Evolutionary conservation across 768 basidiomycete genomes (phyloP).

Genomic region (Naematelia aurantialba): DNA sequence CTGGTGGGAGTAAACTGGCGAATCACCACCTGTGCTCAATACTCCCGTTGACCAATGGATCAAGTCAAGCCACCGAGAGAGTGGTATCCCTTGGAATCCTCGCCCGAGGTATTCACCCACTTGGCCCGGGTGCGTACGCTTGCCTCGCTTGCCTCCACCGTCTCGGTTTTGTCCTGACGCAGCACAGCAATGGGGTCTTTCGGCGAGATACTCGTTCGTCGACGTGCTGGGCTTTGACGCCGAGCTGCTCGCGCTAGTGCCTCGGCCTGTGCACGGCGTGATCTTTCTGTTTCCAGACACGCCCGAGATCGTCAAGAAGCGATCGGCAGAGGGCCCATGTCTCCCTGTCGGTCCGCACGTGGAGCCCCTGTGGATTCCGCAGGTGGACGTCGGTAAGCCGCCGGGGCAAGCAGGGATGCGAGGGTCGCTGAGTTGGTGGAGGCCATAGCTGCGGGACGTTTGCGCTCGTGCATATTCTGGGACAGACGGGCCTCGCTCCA

Average conservation of each 20-base stretch:
- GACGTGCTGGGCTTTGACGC: slow-evolving; percentile 14
- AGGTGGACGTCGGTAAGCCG: slow-evolving; percentile 13
- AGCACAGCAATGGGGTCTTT: slow-evolving; percentile 13
- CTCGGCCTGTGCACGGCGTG: slow-evolving; percentile 10
- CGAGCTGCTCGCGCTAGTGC: slow-evolving; percentile 8
- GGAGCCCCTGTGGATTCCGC: slow-evolving; percentile 19
- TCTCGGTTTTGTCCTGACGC: not conserved
- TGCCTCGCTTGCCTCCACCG: not conserved
- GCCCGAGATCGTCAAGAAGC: slow-evolving; percentile 10
- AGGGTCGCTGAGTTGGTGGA: no score
- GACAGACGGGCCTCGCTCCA: slow-evolving; percentile 2
- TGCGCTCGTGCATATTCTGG: slow-evolving; percentile 15
- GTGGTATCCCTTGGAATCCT: slow-evolving; percentile 19
- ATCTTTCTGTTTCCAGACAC: slow-evolving; percentile 20
- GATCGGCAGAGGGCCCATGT: slow-evolving; percentile 9
- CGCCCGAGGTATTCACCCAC: slow-evolving; percentile 17
- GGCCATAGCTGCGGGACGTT: slow-evolving; percentile 22
- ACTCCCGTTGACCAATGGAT: no score
- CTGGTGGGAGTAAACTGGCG: no score
- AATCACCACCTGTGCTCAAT: no score
- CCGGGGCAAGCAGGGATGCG: no score
- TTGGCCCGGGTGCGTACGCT: slow-evolving; percentile 13
- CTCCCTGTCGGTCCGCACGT: not conserved
- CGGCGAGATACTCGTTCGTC: slow-evolving; percentile 10
- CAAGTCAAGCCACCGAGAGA: not conserved